Conservation (phyloP, 2,329 filamentous ascomycete genomes). For the Apiospora aurea region DNA sequence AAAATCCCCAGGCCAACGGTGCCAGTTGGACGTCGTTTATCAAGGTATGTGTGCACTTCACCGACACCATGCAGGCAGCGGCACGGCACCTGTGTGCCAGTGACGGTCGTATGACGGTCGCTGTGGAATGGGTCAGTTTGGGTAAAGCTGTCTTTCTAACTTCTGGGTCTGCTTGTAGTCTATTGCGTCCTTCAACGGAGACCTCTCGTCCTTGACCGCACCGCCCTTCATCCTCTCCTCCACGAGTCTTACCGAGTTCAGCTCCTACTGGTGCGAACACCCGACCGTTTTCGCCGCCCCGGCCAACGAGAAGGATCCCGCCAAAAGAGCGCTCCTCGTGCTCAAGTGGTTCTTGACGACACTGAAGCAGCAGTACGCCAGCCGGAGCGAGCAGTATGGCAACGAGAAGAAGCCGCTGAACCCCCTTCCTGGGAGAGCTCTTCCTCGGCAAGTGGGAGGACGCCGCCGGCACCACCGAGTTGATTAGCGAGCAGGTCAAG, state of each 20-base stretch:
- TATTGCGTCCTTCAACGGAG: slow-evolving; percentile 52
- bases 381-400: slow-evolving; percentile 37
- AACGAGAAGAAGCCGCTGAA: slow-evolving; percentile 60
- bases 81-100: neutral
- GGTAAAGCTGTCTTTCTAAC: slow-evolving; percentile 5
- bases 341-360: slow-evolving; percentile 55
- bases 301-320: slow-evolving; percentile 48
- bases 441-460: slow-evolving; percentile 48
- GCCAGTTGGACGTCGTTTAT: slow-evolving; percentile 44
- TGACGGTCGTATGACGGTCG: neutral
- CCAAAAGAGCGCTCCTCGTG: slow-evolving; percentile 51
- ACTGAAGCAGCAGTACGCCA: slow-evolving; percentile 51
- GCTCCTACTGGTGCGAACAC: slow-evolving; percentile 57
- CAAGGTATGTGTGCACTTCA: slow-evolving; percentile 36
- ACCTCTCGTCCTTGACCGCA: slow-evolving; percentile 59
- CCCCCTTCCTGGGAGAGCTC: slow-evolving; percentile 54
- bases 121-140: slow-evolving; percentile 22
- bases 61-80: neutral
- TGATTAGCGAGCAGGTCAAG: slow-evolving; percentile 55
- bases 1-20: slow-evolving; percentile 40
- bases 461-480: slow-evolving; percentile 40
- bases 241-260: slow-evolving; percentile 56
- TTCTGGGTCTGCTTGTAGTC: slow-evolving; percentile 34
- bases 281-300: slow-evolving; percentile 56
- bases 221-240: slow-evolving; percentile 59